phyloP scores from a whole-genome alignment of 371 early-diverging fungal genomes.

The Mortierella sp. region DNA sequence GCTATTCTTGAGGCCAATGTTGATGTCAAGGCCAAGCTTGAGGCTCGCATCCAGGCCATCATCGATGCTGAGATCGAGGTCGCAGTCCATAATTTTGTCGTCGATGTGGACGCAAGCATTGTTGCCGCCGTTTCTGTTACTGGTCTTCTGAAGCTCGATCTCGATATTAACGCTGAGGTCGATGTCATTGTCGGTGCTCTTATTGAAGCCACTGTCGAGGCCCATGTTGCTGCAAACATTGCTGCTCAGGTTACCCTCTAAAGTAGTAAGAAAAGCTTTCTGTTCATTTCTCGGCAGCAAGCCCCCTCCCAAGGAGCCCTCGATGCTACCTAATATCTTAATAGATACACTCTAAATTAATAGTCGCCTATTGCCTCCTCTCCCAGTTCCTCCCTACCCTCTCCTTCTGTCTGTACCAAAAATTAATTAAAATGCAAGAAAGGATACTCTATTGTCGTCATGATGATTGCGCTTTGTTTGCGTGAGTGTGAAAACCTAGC shows the following conservation, averaged over 20 bases:
- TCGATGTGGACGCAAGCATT: neutral
- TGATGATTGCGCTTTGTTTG: no score
- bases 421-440: no score
- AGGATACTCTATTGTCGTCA: no score
- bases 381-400: no score
- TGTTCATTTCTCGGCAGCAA: no score
- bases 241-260: neutral
- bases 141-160: neutral
- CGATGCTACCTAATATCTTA: no score
- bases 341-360: no score
- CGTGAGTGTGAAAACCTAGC: no score
- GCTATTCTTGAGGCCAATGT: neutral
- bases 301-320: no score
- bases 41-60: neutral
- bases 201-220: neutral
- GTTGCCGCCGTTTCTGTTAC: neutral
- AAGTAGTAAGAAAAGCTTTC: no score
- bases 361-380: no score
- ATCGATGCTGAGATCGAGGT: neutral
- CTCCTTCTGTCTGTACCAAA: no score
- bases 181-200: neutral
- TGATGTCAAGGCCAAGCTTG: neutral
- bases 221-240: neutral
- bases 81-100: neutral
- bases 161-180: neutral